Percentiles rank a stretch among this genome's conserved stretches.
phyloP scores from a whole-genome alignment of 768 basidiomycete genomes.

The Neoboletus magnificus region DNA sequence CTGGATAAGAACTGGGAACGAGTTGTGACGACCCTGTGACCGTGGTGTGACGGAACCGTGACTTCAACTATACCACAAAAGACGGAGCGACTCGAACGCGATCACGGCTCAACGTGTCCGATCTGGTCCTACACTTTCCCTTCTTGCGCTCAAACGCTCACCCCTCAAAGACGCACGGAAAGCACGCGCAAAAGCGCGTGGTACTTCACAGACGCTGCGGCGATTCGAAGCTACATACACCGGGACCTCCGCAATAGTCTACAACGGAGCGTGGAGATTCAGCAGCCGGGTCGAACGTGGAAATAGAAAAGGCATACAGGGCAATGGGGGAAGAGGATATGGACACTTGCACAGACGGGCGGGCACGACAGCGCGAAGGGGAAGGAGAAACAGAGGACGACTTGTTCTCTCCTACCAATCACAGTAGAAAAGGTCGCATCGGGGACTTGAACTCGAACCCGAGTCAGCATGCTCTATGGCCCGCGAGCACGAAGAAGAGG shows the following conservation, averaged over 20 bases:
- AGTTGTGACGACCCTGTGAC: no score
- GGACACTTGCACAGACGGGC: not conserved
- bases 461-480: not conserved
- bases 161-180: constrained; percentile 52
- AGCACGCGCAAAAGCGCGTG: constrained; percentile 26
- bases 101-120: constrained; percentile 49
- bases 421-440: not conserved
- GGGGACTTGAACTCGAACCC: not conserved
- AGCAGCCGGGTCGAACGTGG: not conserved
- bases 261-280: not conserved
- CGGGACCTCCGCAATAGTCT: not conserved
- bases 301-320: not conserved
- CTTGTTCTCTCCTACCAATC: constrained; percentile 28
- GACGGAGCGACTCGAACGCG: constrained; percentile 37
- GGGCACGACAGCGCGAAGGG: constrained; percentile 1
- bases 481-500: constrained; percentile 27
- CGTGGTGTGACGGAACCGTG: no score
- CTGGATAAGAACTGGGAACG: no score
- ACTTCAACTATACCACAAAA: not conserved
- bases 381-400: constrained; percentile 37
- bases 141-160: constrained; percentile 41
- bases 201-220: constrained; percentile 21
- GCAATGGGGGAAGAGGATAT: not conserved
- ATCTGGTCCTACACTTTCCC: constrained; percentile 44
- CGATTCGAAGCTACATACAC: not conserved